Base-by-base conservation (phyloP, 495 filamentous ascomycete species). In the Penicillium herquei region DNA sequence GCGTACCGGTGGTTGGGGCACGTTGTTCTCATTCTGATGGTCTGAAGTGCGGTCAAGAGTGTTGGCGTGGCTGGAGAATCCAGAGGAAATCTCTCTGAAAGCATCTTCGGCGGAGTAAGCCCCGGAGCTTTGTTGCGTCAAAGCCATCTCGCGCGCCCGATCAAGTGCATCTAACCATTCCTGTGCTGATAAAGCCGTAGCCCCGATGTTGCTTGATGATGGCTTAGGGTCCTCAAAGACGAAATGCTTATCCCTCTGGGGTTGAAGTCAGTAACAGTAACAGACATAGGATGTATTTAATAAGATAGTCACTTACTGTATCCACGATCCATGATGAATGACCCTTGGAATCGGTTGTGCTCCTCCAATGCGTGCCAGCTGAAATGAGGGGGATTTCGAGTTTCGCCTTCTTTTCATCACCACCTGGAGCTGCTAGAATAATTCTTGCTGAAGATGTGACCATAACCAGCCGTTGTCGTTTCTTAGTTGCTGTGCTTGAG, bases 391-490 rank as follows among this genome's bases (percentile, higher is more conserved):
- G 88, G 40, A 98, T 86, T 61, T 98, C 94, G 56, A 87, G 76
- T 69, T 99, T 99, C 34, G 90, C 81, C 67, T 92, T 92, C 75
- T 99, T 99, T 64, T 98, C 92, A 57, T 96, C 94, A 0, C 94
- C 93, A 1, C 91, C 92, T 26, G 94, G 84, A n/a, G 93, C 90
- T 8, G 89, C 91, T 63, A 99, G 75, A 49, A 99, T 87, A 44
- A 98, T 86, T 37, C 93, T 85, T 16, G 85, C 95, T 58, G 87
- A 88, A 1, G 90, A 94, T 6, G 95, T 99, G 55, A 99, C 83
- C 89, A 99, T 96, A 10, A 98, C 94, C 49, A 98, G 73, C 35
- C 95, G 81, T 67, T 96, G 91, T 43, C 92, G 79, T 70, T 96
- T 96, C 72, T 98, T 98, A n/a, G 87, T 87, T 9, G 86, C 86